A percentile compares a stretch with the other conserved stretches of the same genome.
Conservation (phyloP, 345 rosid species). For the Euphorbia tirucalli region DNA sequence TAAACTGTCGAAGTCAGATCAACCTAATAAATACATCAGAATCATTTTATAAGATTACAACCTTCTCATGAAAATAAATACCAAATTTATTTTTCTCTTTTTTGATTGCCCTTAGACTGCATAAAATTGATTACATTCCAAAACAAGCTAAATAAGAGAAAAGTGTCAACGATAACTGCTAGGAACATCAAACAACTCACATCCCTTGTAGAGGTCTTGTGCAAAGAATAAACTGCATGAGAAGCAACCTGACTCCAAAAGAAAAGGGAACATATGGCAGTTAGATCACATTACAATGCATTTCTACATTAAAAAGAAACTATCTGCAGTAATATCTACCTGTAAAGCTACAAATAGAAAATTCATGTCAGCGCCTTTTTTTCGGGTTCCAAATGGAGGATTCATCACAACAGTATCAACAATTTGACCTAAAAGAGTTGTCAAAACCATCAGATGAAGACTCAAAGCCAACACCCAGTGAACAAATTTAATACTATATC, state of each 20-base stretch:
- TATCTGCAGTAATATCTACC: slow-evolving; percentile 31
- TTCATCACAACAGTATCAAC: slow-evolving; percentile 91
- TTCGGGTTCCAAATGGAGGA: slow-evolving; percentile 95
- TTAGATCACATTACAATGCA: slow-evolving; percentile 2
- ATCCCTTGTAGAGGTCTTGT: slow-evolving; percentile 96
- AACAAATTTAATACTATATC: neutral
- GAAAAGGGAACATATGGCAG: neutral
- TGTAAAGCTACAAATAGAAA: slow-evolving; percentile 70
- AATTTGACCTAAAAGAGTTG: slow-evolving; percentile 42
- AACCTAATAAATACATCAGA: too few species aligned
- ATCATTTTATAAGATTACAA: too few species aligned
- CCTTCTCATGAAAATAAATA: too few species aligned
- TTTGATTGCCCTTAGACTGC: too few species aligned
- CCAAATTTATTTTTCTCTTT: too few species aligned
- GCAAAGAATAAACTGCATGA: slow-evolving; percentile 90
- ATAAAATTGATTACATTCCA: neutral
- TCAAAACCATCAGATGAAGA: slow-evolving; percentile 7
- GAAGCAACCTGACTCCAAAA: slow-evolving; percentile 61
- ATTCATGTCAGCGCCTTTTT: slow-evolving; percentile 87
- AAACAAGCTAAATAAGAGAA: neutral
- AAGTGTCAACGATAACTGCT: neutral
- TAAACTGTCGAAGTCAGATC: too few species aligned
- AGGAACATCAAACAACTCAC: slow-evolving; percentile 38
- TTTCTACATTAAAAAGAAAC: slow-evolving; percentile 10
- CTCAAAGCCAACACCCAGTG: neutral